phyloP scores from a whole-genome alignment of 2,329 filamentous ascomycete species.

The Dothistroma pini region DNA sequence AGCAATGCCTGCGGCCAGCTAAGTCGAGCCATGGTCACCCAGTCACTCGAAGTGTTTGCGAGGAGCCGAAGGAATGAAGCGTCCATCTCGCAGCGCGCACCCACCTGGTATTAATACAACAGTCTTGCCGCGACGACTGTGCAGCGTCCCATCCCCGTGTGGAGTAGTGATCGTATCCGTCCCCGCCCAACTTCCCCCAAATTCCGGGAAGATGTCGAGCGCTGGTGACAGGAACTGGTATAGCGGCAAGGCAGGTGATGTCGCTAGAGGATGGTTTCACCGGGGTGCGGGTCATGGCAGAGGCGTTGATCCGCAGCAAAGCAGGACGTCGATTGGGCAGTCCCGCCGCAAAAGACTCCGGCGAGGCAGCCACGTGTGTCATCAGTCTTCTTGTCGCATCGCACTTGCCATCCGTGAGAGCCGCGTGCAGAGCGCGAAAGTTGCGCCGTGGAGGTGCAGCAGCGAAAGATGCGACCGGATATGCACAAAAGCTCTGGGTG shows the following conservation, averaged over 20 bases:
- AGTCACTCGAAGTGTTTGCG: slow-evolving; percentile 1
- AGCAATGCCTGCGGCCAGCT: slow-evolving; percentile 24
- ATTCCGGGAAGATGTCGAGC: background rate
- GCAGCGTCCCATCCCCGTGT: background rate
- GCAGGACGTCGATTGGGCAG: background rate
- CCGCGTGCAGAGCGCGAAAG: background rate
- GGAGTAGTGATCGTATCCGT: background rate
- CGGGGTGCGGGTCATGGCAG: background rate
- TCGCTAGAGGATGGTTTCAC: slow-evolving; percentile 6
- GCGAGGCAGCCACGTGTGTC: slow-evolving; percentile 7
- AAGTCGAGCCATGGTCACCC: slow-evolving; percentile 18
- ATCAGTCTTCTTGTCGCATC: background rate
- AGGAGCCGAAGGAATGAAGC: background rate
- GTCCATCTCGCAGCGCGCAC: slow-evolving; percentile 4
- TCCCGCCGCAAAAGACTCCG: slow-evolving; percentile 3
- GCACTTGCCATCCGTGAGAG: background rate
- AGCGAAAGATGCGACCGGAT: too few species aligned
- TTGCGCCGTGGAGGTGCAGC: background rate
- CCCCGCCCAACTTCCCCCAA: background rate
- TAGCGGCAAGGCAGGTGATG: slow-evolving; percentile 3
- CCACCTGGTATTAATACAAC: slow-evolving; percentile 1
- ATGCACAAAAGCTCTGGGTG: too few species aligned
- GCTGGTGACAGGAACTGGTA: slow-evolving; percentile 9
- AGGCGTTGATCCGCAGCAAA: background rate
- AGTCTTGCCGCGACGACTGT: background rate